Evolutionary conservation across 2,329 filamentous ascomycete genomes (phyloP), one percentile per base, ranked within the genome.

Genomic region (Penicillium sp.): DNA sequence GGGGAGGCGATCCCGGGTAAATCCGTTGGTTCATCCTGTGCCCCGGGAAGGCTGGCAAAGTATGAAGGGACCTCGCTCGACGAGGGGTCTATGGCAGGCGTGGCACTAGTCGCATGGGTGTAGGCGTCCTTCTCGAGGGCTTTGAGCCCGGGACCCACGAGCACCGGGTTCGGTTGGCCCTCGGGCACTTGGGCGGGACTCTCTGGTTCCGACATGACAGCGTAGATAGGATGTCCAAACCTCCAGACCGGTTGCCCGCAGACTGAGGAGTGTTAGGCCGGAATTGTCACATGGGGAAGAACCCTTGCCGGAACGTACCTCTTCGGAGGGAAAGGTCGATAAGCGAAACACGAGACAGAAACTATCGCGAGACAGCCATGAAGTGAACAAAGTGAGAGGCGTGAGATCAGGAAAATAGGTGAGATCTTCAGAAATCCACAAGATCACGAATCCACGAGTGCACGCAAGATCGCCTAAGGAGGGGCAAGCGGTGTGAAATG

Each of bases 101-200:
- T 71, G 13, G 56, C 67, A 59, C 57, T 67, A 13, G 67, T 65
- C 8, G 70, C 67, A 39, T 66, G 51, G 18, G 55, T 52, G 50
- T 71, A 71, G 7, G 67, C 65, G 9, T 64, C 61, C 31, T 69
- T 56, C 27, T 57, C 63, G 45, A 70, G 45, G 14, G 63, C 61
- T 38, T 63, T 61, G 39, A 70, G 47, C 6, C 65, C 66, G 16
- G 68, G 61, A 7, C 67, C 67, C 44, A 72, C 65, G 14, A 69
- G 54, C 18, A 69, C 61, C 5, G 68, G 67, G 47, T 71, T 60
- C 47, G 67, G 69, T 52, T 70, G 68, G 44, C 53, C 63, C 27
- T 67, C 61, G 49, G 69, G 63, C 34, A 67, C 57, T 29, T 52
- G 47, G 54, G 56, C 55, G 56, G 63, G 62, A 56, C 59, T 61